Base-by-base conservation (phyloP, 805 yeast species). In the Yarrowia sp. region DNA sequence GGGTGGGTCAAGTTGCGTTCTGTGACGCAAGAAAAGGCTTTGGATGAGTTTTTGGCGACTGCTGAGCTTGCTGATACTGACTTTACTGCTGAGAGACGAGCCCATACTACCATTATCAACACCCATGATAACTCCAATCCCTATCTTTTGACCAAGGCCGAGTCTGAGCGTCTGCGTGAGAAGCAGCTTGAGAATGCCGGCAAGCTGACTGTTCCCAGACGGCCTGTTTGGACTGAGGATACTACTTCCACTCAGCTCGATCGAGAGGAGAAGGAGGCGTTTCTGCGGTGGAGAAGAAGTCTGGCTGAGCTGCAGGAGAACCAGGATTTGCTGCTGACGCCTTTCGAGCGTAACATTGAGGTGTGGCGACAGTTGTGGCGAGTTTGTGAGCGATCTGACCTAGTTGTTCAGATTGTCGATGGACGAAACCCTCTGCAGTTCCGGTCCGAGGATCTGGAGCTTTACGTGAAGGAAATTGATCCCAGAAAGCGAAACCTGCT, bases 341-440 rank as follows among this genome's bases (percentile, higher is more conserved):
- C 99, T 4, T 95, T 93, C 73, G 99, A 95, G 79, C 85, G 99
- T 79, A 95, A 95, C 75, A 80, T 95, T 68, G 97, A 93, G 80
- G 98, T 95, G 66, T 95, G 99, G 99, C 86, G 95, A 74, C 99
- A 95, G 77, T 80, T 95, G 69, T 95, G 99, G 99, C 84, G 99
- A 78, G 99, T 95, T 48, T 89, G 92, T 24, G 99, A 95, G 76
- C 85, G 98, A 73, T 90, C 95, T 24, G 97, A 93, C 75, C 81
- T 95, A 71, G 85, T 95, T 41, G 98, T 95, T 6, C 99, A 95
- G 75, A 95, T 95, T 79, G 98, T 95, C 30, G 99, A 95, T 78
- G 98, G 98, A 12, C 83, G 99, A 77, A 92, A 90, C 73, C 99
- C 99, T 5, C 77, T 92, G 66, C 80, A 91, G 67, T 95, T 91